Conservation (phyloP, 805 yeast genomes). For the Lipomyces yamanashiensis region DNA sequence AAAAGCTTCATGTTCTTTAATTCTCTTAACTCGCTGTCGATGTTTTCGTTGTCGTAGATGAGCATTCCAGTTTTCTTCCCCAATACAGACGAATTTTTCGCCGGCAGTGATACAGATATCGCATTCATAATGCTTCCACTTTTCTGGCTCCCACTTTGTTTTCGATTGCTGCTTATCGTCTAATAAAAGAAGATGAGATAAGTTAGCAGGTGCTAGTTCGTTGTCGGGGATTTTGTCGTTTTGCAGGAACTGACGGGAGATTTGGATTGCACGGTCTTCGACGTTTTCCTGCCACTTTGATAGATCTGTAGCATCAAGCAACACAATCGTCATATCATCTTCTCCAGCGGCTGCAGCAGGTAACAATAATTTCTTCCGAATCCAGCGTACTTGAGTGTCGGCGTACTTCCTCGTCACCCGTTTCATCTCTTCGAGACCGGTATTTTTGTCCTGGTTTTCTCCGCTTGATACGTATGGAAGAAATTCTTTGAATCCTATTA, state of each 20-base stretch:
- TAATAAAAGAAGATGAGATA: background rate
- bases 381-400: constrained; percentile 88
- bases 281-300: constrained; percentile 64
- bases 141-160: constrained; percentile 31
- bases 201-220: constrained; percentile 41
- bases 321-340: constrained; percentile 55
- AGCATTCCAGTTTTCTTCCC: constrained; percentile 68
- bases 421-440: constrained; percentile 77
- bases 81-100: constrained; percentile 67
- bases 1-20: constrained; percentile 33
- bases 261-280: constrained; percentile 55
- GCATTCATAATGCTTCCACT: constrained; percentile 76
- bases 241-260: constrained; percentile 52
- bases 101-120: constrained; percentile 64
- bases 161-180: constrained; percentile 1
- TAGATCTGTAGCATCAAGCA: constrained; percentile 80
- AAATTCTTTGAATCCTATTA: constrained; percentile 90
- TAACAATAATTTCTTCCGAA: constrained; percentile 66
- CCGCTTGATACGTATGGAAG: constrained; percentile 62
- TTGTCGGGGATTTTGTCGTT: constrained; percentile 21
- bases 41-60: constrained; percentile 73
- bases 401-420: constrained; percentile 84
- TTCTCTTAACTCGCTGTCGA: constrained; percentile 38
- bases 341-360: constrained; percentile 49
- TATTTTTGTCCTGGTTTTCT: constrained; percentile 44